phyloP scores from a whole-genome alignment of 2,329 filamentous ascomycete species.

The Fusarium subtropicale region DNA sequence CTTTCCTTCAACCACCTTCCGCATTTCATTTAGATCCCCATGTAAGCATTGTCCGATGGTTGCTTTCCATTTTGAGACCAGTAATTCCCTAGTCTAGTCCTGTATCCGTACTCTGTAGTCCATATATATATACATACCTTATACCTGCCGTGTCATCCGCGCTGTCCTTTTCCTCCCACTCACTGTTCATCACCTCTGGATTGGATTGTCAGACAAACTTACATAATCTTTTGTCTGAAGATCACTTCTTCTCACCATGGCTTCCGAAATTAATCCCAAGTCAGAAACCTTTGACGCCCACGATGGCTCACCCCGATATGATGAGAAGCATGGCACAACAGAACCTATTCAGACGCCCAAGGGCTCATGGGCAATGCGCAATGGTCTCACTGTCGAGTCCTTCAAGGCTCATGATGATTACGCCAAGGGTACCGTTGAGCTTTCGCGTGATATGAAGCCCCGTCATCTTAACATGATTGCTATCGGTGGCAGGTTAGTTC shows the following conservation, averaged over 20 bases:
- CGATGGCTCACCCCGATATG: conserved; percentile 21
- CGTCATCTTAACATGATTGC: conserved; percentile 48
- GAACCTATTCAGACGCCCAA: conserved; percentile 11
- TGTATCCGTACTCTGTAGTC: not conserved
- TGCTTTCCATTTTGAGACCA: conserved; percentile 8
- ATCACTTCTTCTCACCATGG: conserved; percentile 25
- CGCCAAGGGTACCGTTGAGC: conserved; percentile 37
- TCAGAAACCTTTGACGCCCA: conserved; percentile 32
- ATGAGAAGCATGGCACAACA: conserved; percentile 36
- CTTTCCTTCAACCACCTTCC: conserved; percentile 28
- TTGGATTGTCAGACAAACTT: not conserved
- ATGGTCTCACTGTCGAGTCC: conserved; percentile 43
- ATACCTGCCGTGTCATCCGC: conserved; percentile 21
- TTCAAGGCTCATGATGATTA: conserved; percentile 42
- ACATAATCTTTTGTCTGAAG: not conserved
- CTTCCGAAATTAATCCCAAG: conserved; percentile 35
- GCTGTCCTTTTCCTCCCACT: not conserved
- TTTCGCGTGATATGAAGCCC: conserved; percentile 45
- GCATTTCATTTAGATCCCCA: conserved; percentile 24
- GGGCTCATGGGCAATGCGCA: conserved; percentile 45
- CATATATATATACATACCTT: conserved; percentile 28
- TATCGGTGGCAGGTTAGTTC: conserved; percentile 45
- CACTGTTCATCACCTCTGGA: not conserved
- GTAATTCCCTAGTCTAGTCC: not conserved
- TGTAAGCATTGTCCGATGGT: not conserved